Base-by-base conservation (phyloP, 441 rosid species). In the Corymbia calophylla region DNA sequence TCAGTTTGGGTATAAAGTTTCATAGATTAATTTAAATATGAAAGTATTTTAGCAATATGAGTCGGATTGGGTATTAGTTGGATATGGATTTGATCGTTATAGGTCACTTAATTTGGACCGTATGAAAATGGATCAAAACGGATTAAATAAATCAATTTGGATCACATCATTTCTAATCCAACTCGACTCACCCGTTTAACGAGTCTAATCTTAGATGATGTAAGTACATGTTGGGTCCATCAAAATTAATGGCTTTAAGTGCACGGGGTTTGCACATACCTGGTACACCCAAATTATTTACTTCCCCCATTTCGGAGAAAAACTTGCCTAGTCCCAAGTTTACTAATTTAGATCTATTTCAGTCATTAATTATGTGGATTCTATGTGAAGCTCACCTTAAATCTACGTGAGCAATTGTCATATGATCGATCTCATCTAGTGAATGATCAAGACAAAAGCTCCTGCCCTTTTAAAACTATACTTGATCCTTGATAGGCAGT, bases 61-160 rank as follows among this genome's bases (percentile, higher is more conserved):
- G 6, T 58, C 0, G 6, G 6, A 13, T 58, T 0, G 3, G 14
- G 3, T 4, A 58, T 58, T 1, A 23, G 0, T 58, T 39, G 44
- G 44, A 39, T 39, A 35, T 39, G 44, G 44, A 39, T 39, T 25
- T 58, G 10, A 6, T 58, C 3, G 10, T 10, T 58, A 25, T 4
- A 3, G 6, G 0, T 23, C 13, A 58, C 11, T 58, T 23, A 6
- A 53, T 56, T 56, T 56, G 1, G 4, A 56, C 10, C 23, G 62
- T 6, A 23, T 56, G 10, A 9, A 56, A 56, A 56, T 56, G 6
- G 25, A 4, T 56, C 9, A 9, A 56, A 56, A 56, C 10, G 6
- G 10, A 5, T 56, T 56, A 56, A 56, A 56, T 56, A 0, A 3
- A 1, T 56, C 0, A 23, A 56, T 5, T 23, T 56, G 2, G 0